Base-by-base conservation (phyloP, 2,329 filamentous ascomycete species). In the Thelonectria blattea region DNA sequence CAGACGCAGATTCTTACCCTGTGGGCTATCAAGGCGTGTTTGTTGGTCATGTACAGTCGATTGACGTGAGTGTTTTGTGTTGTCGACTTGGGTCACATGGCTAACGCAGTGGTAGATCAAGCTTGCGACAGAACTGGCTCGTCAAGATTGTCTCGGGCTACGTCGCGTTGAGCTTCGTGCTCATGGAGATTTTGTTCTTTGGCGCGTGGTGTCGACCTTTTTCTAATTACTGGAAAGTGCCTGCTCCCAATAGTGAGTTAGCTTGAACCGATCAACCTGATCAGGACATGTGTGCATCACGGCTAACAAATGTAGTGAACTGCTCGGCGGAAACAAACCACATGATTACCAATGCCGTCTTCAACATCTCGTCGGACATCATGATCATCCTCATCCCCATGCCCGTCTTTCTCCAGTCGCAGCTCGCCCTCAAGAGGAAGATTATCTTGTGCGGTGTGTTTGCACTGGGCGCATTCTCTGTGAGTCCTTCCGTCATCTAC, bases 361-460 rank as follows among this genome's bases (percentile, higher is more conserved):
- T 88, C 68, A 88, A 88, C 65, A 81, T 88, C 50, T 80, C 81
- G 3, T 85, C 83, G 4, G 86, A 88, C 62, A 48, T 86, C 2
- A 78, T 84, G 73, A 86, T 88, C 68, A 80, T 88, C 12, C 68
- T 77, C 5, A 79, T 88, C 24, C 84, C 85, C 1, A 76, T 88
- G 61, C 84, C 85, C 1, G 64, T 82, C 7, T 75, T 88, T 30
- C 56, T 82, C 3, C 76, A 77, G 22, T 78, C 85, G 1, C 78
- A 80, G 27, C 74, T 88, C 1, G 74, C 78, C 1, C 54, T 75
- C 0, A 81, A 79, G 63, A 77, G 84, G 65, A 88, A 87, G 71
- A 47, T 81, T 0, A 76, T 85, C 0, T 75, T 88, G 0, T 79
- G 78, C 41, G 71, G 68, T 3, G 73, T 83, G 12, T 81, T 83